phyloP scores from a whole-genome alignment of 2,329 filamentous ascomycete genomes.

The Calonectria montana region DNA sequence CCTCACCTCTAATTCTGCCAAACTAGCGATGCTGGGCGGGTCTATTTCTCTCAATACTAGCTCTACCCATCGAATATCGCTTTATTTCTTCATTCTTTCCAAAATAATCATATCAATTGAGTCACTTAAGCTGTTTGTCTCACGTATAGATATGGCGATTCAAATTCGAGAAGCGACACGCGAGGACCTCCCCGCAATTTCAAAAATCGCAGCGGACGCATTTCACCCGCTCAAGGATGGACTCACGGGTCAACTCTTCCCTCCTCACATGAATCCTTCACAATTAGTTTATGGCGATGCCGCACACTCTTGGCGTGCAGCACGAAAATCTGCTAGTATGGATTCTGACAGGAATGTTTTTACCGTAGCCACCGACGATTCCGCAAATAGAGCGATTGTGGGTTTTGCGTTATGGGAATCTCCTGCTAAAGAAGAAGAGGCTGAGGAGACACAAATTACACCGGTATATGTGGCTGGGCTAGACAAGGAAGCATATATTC shows the following conservation, averaged over 20 bases:
- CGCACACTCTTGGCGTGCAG: slow-evolving; percentile 9
- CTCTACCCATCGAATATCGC: too few species aligned
- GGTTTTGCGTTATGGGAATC: slow-evolving; percentile 17
- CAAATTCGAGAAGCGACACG: neutral
- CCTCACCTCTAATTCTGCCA: neutral
- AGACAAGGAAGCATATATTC: slow-evolving; percentile 2
- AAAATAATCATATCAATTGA: too few species aligned
- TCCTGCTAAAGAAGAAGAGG: neutral
- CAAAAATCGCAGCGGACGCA: slow-evolving; percentile 1
- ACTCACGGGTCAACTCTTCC: slow-evolving; percentile 5
- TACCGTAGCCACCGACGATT: slow-evolving; percentile 1
- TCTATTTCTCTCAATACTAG: too few species aligned
- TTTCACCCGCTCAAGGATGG: slow-evolving; percentile 18
- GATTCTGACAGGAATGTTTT: neutral
- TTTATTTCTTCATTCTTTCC: too few species aligned
- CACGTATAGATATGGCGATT: neutral
- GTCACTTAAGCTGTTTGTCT: neutral
- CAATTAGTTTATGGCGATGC: neutral
- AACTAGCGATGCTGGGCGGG: neutral
- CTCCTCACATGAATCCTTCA: neutral
- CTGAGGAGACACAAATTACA: neutral
- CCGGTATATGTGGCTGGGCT: neutral
- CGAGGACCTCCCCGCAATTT: slow-evolving; percentile 11
- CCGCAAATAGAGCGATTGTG: neutral
- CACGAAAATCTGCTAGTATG: slow-evolving; percentile 16